Base-by-base conservation (phyloP, 371 early-diverging fungal species). In the Mortierella polycephala region DNA sequence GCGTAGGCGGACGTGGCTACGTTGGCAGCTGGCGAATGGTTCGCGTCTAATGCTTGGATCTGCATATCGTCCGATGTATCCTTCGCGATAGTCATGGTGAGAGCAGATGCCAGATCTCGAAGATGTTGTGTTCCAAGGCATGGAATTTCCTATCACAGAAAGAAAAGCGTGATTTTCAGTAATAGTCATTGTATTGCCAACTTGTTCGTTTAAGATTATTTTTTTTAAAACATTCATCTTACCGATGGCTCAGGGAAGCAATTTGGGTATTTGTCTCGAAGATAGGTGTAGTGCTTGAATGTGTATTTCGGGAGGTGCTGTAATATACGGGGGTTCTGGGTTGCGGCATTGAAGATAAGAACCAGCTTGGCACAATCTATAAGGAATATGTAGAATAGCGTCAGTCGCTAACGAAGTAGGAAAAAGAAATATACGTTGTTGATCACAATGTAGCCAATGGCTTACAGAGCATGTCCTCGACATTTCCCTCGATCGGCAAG, bases 211-310 rank as follows among this genome's bases (percentile, higher is more conserved):
- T 30, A 30, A 30, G 30, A 40, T 18, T 12, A 40, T 12, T 2
- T 5, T 13, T 7, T 7, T 9, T 4, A 11, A 0, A 18, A 10
- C 16, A 51, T 18, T 61, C 49, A 4, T 46, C 67, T 49, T 82
- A 88, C 89, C 55, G 82, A 62, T 56, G 88, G 77, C 57, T 90
- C 88, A 3, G 91, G 90, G 56, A 92, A 82, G 51, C 90, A 89
- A 45, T 85, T 82, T 16, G 90, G 87, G 62, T 90, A 94, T 73
- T 88, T 91, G 81, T 89, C 88, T 23, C 87, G 82, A 13, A 91
- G 84, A 57, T 95, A 95, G 8, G 90, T 85, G 45, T 93, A 85
- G 64, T 95, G 94, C 51, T 84, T 83, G 70, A 86, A 91, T 1
- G 92, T 75, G 66, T 89, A 94, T 52, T 88, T 85, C 7, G 95